A percentile compares a stretch with the other conserved stretches of the same genome.
These are phyloP conservation scores for Abortiporus biennis DNA, from an alignment of 1,284 basidiomycete genomes.

Conservation along the genomic window DNA sequence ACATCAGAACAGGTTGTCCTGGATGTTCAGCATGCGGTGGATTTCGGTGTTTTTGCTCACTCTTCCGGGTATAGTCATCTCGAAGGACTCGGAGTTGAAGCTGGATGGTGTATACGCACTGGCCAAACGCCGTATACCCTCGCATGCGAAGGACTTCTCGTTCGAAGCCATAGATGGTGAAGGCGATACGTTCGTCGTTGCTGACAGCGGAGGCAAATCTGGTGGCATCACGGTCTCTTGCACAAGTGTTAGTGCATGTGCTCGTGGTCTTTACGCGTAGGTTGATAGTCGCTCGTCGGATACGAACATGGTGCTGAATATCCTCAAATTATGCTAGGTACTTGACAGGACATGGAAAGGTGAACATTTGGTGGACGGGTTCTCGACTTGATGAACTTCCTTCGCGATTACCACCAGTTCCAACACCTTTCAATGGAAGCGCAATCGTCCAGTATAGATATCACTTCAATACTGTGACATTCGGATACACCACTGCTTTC, in stretches of 20 bases:
- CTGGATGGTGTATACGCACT: conserved; percentile 22
- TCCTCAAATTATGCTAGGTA: conserved; percentile 24
- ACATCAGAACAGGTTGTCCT: too few species aligned
- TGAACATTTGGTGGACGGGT: conserved; percentile 40
- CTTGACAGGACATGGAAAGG: conserved; percentile 28
- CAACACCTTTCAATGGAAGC: conserved; percentile 23
- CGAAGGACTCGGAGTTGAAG: too few species aligned
- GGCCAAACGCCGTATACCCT: conserved; percentile 21
- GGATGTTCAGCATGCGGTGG: too few species aligned
- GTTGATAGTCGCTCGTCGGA: too few species aligned
- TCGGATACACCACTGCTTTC: conserved; percentile 35
- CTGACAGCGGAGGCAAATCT: conserved; percentile 12
- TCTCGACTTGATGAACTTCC: conserved; percentile 30
- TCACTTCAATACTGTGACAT: conserved; percentile 39
- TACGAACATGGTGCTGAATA: too few species aligned
- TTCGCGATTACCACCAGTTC: conserved; percentile 24
- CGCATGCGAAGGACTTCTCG: conserved; percentile 21
- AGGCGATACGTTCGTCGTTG: conserved; percentile 21
- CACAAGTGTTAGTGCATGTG: conserved; percentile 24
- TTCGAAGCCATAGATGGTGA: conserved; percentile 19
- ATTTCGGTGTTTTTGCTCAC: too few species aligned
- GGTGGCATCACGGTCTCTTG: conserved; percentile 21
- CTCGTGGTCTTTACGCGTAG: conserved; percentile 25
- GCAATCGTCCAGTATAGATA: conserved; percentile 33
- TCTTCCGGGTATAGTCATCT: too few species aligned